phyloP scores from a whole-genome alignment of 1,139 yeast species.

The Pichia norvegensis region DNA sequence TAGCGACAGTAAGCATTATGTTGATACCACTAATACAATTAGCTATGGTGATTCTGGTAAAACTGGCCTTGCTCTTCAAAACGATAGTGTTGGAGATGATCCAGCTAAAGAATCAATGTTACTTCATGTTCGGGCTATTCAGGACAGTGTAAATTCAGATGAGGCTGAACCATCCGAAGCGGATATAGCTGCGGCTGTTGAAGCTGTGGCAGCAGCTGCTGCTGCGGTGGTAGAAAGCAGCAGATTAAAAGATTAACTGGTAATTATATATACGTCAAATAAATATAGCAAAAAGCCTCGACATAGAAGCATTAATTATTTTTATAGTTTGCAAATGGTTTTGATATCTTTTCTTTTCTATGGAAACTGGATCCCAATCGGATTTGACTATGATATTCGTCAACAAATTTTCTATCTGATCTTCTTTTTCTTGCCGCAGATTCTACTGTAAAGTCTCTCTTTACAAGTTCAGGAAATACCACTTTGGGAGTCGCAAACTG shows the following conservation, averaged over 20 bases:
- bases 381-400: constrained; percentile 1
- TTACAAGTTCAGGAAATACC: constrained; percentile 1
- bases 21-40: too few relatives aligned
- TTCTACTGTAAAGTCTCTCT: constrained; percentile 3
- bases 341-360: constrained; percentile 5
- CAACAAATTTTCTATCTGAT: background rate
- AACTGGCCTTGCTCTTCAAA: background rate
- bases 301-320: background rate
- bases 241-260: background rate
- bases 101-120: constrained; percentile 6
- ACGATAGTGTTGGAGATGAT: background rate
- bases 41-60: too few relatives aligned
- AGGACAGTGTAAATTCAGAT: constrained; percentile 6
- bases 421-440: background rate
- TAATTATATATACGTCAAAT: background rate
- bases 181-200: constrained; percentile 18
- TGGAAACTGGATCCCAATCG: constrained; percentile 6
- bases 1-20: too few relatives aligned
- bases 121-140: constrained; percentile 12
- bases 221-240: constrained; percentile 4
- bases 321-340: background rate
- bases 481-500: constrained; percentile 18
- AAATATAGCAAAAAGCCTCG: background rate
- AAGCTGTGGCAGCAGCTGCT: constrained; percentile 14
- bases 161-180: constrained; percentile 9